These are phyloP conservation scores for Hydnomerulius pinastri DNA, from an alignment of 768 basidiomycete genomes.

Conservation along the genomic window DNA sequence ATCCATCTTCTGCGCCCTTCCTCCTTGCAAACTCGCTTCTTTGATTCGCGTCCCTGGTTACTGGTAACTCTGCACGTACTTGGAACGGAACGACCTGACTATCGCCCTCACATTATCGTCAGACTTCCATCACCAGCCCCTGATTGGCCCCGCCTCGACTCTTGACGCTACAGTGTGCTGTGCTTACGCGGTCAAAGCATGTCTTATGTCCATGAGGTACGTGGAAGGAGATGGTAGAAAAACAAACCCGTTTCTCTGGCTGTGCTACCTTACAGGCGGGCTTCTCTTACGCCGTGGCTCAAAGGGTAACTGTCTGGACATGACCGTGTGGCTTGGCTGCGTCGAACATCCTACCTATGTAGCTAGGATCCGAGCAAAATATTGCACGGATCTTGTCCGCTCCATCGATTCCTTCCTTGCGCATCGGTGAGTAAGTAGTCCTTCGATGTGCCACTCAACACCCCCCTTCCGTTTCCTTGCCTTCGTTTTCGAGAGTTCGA, in stretches of 20 bases:
- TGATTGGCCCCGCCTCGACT: background rate
- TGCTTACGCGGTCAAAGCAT: background rate
- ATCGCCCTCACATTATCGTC: background rate
- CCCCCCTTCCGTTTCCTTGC: no score
- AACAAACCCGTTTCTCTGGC: background rate
- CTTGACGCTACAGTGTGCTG: background rate
- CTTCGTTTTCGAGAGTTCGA: no score
- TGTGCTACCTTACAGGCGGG: background rate
- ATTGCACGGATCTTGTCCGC: background rate
- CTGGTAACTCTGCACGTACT: background rate
- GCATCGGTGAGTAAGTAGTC: background rate
- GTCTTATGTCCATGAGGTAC: background rate
- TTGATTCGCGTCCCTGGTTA: background rate
- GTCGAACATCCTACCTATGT: background rate
- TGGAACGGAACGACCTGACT: background rate
- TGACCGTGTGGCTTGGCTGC: background rate
- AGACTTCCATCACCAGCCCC: background rate
- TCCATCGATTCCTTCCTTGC: background rate
- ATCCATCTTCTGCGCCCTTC: background rate
- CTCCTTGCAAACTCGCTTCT: background rate
- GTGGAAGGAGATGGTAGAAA: background rate
- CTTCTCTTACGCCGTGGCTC: background rate
- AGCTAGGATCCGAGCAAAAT: background rate
- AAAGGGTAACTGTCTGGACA: no score
- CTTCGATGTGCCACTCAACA: no score